phyloP scores from a whole-genome alignment of 345 rosid genomes.

The Dovyalis caffra region DNA sequence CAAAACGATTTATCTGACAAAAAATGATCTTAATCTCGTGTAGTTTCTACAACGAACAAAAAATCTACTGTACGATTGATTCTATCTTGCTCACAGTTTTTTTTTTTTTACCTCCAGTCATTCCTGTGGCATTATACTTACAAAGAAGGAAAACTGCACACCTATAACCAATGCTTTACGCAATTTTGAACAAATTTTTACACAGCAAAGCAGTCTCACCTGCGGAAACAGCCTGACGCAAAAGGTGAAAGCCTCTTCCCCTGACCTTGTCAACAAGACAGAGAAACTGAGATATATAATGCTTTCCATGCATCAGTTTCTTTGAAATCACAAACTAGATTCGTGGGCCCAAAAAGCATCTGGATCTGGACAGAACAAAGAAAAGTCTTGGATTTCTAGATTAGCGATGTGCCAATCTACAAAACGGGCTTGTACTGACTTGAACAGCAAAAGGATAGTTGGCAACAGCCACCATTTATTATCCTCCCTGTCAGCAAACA shows the following conservation, averaged over 20 bases:
- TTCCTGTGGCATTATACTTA: constrained; percentile 6
- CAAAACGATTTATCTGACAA: background rate
- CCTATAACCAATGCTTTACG: constrained; percentile 26
- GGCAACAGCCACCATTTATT: constrained; percentile 95
- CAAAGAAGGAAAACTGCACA: constrained; percentile 22
- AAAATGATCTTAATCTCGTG: background rate
- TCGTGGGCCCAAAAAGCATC: constrained; percentile 94
- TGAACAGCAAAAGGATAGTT: constrained; percentile 59
- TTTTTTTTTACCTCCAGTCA: background rate
- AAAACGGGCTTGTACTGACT: constrained; percentile 78
- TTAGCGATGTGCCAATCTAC: constrained; percentile 93
- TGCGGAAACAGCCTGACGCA: background rate
- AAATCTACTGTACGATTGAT: background rate
- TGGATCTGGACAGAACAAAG: constrained; percentile 81
- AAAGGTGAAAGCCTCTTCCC: constrained; percentile 2
- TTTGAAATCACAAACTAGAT: constrained; percentile 47
- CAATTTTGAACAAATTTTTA: constrained; percentile 21
- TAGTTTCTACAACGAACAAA: background rate
- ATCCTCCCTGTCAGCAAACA: constrained; percentile 56
- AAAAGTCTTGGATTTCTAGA: constrained; percentile 76
- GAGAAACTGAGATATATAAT: background rate
- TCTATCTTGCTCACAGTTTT: background rate
- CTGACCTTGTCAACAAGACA: background rate
- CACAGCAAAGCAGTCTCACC: constrained; percentile 15
- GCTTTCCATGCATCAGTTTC: background rate